Evolutionary conservation across 768 basidiomycete genomes (phyloP).

Genomic region (Termitomyces heimii): DNA sequence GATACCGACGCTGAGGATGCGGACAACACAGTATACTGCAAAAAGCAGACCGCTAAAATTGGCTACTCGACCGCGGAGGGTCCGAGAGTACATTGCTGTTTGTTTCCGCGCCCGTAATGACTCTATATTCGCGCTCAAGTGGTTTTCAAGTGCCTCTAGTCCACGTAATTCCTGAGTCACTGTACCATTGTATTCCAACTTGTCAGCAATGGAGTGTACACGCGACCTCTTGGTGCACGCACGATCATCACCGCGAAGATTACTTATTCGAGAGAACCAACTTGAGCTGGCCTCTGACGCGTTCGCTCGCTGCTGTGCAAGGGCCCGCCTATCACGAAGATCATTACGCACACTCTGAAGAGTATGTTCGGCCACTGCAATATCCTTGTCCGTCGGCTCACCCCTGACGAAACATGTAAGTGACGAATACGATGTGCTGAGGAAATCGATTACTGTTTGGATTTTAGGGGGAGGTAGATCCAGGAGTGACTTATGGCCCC

Average conservation of each 20-base stretch:
- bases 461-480: slow-evolving; percentile 45
- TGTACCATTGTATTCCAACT: slow-evolving; percentile 10
- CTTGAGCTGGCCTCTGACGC: slow-evolving; percentile 21
- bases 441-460: slow-evolving; percentile 17
- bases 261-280: slow-evolving; percentile 48
- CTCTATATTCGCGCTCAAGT: slow-evolving; percentile 57
- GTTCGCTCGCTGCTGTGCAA: slow-evolving; percentile 24
- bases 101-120: slow-evolving; percentile 43
- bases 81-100: slow-evolving; percentile 42
- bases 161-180: slow-evolving; percentile 56
- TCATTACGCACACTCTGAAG: slow-evolving; percentile 58
- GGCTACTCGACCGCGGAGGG: slow-evolving; percentile 48
- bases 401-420: slow-evolving; percentile 16
- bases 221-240: slow-evolving; percentile 14
- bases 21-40: slow-evolving; percentile 60
- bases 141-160: slow-evolving; percentile 59
- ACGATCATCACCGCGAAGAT: slow-evolving; percentile 42
- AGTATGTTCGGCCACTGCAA: slow-evolving; percentile 51
- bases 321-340: slow-evolving; percentile 32
- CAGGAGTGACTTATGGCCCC: slow-evolving; percentile 69
- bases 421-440: neutral
- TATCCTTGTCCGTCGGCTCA: slow-evolving; percentile 43
- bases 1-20: slow-evolving; percentile 52
- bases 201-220: neutral
- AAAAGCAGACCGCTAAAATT: slow-evolving; percentile 46